Base-by-base conservation (phyloP, 352 stramenopile genomes). In the Globisporangium uncinulatum region DNA sequence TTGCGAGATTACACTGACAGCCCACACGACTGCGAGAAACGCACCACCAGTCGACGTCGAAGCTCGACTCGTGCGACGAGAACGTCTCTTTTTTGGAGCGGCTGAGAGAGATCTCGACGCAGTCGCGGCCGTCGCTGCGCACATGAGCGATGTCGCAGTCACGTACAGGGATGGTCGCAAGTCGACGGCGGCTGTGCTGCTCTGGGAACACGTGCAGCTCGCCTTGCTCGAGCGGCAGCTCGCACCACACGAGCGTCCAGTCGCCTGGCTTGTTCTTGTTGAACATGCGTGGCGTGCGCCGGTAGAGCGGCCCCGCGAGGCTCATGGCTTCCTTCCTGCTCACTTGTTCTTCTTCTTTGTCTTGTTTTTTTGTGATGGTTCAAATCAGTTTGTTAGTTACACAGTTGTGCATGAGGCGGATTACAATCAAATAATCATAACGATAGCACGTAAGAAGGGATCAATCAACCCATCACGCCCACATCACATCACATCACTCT, bases 11-110 rank as follows among this genome's bases (percentile, higher is more conserved):
- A 29, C 4, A 49, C 3, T 10, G 13, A 20, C 44, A 34, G 44
- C 44, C 9, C 11, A 4, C 8, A 11, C 44, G 44, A 32, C 9
- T 58, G 39, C 2, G 13, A 20, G 14, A 32, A 44, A 52, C 73
- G 39, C 65, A 94, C 84, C 85, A 95, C 83, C 83, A 95, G 66
- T 95, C 85, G 13, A 93, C 76, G 50, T 95, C 85, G 45, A 90
- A 86, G 54, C 83, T 94, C 34, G 77, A 89, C 57, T 89, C 79
- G 51, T 90, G 79, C 6, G 85, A 92, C 15, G 83, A 86, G 52
- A 95, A 88, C 1, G 77, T 90, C 56, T 95, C 83, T 55, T 92
- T 93, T 65, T 92, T 93, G 52, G 62, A 65, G 56, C 73, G 74
- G 57, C 55, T 73, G 11, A 81, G 65, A 31, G 71, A 80, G 50